Base-by-base conservation (phyloP, 352 stramenopile genomes). In the Phytophthora lateralis region DNA sequence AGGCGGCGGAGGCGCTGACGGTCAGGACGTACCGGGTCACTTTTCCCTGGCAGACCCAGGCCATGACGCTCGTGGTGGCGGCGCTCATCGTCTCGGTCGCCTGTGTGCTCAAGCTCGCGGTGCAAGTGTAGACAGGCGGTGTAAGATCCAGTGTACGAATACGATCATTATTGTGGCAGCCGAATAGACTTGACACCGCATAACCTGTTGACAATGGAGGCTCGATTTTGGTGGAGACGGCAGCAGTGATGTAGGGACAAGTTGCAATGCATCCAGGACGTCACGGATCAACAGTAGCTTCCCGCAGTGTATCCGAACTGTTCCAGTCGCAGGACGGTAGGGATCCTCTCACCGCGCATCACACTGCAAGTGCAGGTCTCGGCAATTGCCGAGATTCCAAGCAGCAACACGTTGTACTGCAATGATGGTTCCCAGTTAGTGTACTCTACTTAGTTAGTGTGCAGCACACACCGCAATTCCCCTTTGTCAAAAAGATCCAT, bases 121-220 rank as follows among this genome's bases (percentile, higher is more conserved):
- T 32, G 41, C 55, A 55, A 15, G 51, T 66, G 49, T 73, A 64
- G 59, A 29, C 39, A 47, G n/a, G 21, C 29, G 44, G 50, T 59
- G 55, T 59, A 71, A 59, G 55, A 24, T 54, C 30, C 47, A 55
- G 44, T 73, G 60, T 66, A 70, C 55, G 55, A 63, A 65, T 60
- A 60, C 65, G 49, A 61, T 62, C 65, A 69, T 65, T 69, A 50
- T 63, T 56, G 41, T 45, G 24, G 34, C 37, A 53, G 45, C 24
- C 30, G 30, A 67, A 48, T 57, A 62, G 26, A 63, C 42, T 43
- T 17, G 38, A 29, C 44, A 53, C 24, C 29, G 39, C 57, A 54
- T 55, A 63, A 68, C 29, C 44, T 48, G 51, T 29, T 42, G 50
- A 49, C 27, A 55, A 67, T 62, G 50, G 32, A 62, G 24, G 51